Base-by-base conservation (phyloP, 352 stramenopile genomes). In the Phytophthora lateralis region DNA sequence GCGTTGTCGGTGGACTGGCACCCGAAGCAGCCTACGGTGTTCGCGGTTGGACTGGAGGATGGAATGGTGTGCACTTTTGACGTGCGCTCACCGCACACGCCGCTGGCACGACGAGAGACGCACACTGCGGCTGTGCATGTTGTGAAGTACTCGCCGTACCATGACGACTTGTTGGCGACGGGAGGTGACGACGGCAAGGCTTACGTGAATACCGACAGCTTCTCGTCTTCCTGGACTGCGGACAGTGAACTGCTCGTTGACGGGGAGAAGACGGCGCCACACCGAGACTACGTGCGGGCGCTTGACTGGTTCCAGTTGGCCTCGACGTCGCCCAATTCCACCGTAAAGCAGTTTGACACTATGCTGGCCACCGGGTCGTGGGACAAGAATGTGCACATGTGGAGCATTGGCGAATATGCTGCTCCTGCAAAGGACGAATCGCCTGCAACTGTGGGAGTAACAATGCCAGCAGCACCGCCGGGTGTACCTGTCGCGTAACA, bases 1-100 rank as follows among this genome's bases (percentile, higher is more conserved):
- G 83, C 80, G n/a, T 55, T 93, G 27, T 65, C 69, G 1, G 47
- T 95, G 17, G 80, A 88, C 52, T 95, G 85, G 85, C 82, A 93
- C 50, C 82, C 83, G n/a, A 75, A 65, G 14, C 59, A 87, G 20
- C 45, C 80, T 1, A 76, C 82, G 21, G 48, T 91, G 15, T 69
- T 91, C 8, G 78, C 82, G 7, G 75, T 81, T 8, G 85, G 85
- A 0, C 64, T 91, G 5, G 83, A 91, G 29, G 76, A 91, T 53
- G 85, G 85, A 18, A 70, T 62, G 24, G 69, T 95, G 15, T 63
- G 75, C 49, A 88, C 73, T 4, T 92, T 91, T 74, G 85, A 93
- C 60, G 78, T 79, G 20, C 81, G 85, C 14, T 76, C 78, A 4
- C 60, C 76, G 1, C 52, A 66, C 15, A 57, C 61, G n/a, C 72